Evolutionary conservation across 345 rosid genomes (phyloP).

Genomic region (Noccaea caerulescens): DNA sequence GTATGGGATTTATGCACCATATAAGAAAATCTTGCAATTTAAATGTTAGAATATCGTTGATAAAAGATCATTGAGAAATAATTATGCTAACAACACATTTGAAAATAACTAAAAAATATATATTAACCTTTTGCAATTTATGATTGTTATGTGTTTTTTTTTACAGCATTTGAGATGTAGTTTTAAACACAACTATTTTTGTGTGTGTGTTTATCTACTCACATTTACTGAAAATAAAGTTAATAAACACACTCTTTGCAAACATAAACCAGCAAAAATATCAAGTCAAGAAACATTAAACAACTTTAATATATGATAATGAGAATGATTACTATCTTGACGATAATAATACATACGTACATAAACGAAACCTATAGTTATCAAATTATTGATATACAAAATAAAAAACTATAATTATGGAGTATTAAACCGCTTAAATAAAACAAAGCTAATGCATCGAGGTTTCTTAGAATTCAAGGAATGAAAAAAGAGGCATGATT

Average conservation of each 20-base stretch:
- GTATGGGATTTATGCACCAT: not conserved
- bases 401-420: not conserved
- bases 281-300: not conserved
- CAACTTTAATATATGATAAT: not conserved
- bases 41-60: not conserved
- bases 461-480: conserved; percentile 45
- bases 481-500: conserved; percentile 40
- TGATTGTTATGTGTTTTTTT: not conserved
- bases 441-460: conserved; percentile 35
- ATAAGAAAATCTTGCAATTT: not conserved
- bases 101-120: not conserved
- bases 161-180: too few species aligned
- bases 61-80: not conserved
- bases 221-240: not conserved
- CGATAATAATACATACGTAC: conserved; percentile 19
- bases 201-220: too few species aligned
- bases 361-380: conserved; percentile 6
- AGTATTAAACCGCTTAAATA: conserved; percentile 23
- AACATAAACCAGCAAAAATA: not conserved
- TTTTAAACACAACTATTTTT: too few species aligned
- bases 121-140: not conserved
- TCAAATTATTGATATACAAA: conserved; percentile 14
- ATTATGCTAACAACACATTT: not conserved
- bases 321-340: not conserved
- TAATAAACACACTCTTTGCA: not conserved